A percentile compares a stretch with the other conserved stretches of the same genome.
Evolutionary conservation across 331 rosid species (phyloP).

Genomic region (Dryas integrifolia): DNA sequence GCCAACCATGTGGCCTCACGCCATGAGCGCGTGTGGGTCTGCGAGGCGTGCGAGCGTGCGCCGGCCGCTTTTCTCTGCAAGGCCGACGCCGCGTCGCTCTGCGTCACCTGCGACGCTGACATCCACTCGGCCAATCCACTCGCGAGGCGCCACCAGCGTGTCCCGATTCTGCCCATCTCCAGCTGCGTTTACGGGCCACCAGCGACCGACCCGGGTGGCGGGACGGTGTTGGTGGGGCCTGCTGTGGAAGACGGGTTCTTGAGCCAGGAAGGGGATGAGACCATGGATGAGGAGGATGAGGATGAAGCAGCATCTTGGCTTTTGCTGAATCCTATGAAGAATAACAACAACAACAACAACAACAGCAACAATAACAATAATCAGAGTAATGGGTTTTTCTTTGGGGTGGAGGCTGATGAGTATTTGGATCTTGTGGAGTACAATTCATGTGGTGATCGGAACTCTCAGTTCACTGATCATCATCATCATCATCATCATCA

Average conservation of each 20-base stretch:
- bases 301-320: conserved; percentile 82
- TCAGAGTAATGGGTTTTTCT: conserved; percentile 50
- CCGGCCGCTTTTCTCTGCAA: conserved; percentile 88
- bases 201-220: neutral
- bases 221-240: neutral
- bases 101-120: conserved; percentile 71
- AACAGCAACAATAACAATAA: conserved; percentile 14
- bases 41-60: conserved; percentile 83
- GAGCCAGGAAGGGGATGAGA: conserved; percentile 37
- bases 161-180: conserved; percentile 61
- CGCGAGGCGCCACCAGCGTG: conserved; percentile 93
- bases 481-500: conserved; percentile 23
- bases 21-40: conserved; percentile 82
- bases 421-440: conserved; percentile 83
- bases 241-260: conserved; percentile 22
- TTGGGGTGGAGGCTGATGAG: conserved; percentile 73
- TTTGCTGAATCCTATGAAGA: conserved; percentile 62
- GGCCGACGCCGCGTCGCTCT: conserved; percentile 87
- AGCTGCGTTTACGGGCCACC: conserved; percentile 36
- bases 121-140: conserved; percentile 92
- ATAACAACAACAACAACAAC: neutral
- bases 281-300: conserved; percentile 57
- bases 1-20: conserved; percentile 47
- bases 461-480: conserved; percentile 34
- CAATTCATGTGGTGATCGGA: conserved; percentile 43